Conservation (phyloP, 306 rosid genomes). For the Arachis stenosperma region DNA sequence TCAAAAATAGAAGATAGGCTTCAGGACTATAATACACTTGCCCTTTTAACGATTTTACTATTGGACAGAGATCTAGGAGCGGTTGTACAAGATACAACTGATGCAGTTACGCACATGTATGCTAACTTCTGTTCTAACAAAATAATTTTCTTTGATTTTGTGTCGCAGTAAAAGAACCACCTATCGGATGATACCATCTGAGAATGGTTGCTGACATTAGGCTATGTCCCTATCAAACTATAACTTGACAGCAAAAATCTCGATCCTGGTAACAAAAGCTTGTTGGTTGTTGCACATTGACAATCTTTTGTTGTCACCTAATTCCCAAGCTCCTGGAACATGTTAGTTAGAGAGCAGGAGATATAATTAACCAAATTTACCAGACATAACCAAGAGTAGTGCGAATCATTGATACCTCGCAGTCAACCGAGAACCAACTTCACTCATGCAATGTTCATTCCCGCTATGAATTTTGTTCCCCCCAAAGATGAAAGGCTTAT, state of each 20-base stretch:
- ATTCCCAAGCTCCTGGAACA: slow-evolving; percentile 71
- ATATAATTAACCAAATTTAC: slow-evolving; percentile 21
- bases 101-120: slow-evolving; percentile 33
- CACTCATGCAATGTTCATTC: slow-evolving; percentile 43
- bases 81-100: slow-evolving; percentile 43
- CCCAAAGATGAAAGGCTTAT: slow-evolving; percentile 56
- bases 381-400: slow-evolving; percentile 4
- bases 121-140: slow-evolving; percentile 35
- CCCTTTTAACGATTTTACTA: slow-evolving; percentile 52
- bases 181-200: slow-evolving; percentile 23
- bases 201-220: slow-evolving; percentile 36
- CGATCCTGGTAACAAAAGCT: slow-evolving; percentile 35
- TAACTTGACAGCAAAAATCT: slow-evolving; percentile 32
- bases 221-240: slow-evolving; percentile 27
- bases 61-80: slow-evolving; percentile 44
- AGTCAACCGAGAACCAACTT: slow-evolving; percentile 39
- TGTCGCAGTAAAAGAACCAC: slow-evolving; percentile 35
- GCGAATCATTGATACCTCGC: slow-evolving; percentile 55
- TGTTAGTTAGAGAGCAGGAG: slow-evolving; percentile 26
- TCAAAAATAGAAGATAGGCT: slow-evolving; percentile 2
- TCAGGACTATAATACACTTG: slow-evolving; percentile 50
- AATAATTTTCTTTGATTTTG: slow-evolving; percentile 38
- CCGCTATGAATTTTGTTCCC: slow-evolving; percentile 60
- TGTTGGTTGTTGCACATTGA: slow-evolving; percentile 31
- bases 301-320: slow-evolving; percentile 47